These are phyloP conservation scores for Ceratobasidium sp. DNA, from an alignment of 1,284 basidiomycete genomes.

Conservation along the genomic window DNA sequence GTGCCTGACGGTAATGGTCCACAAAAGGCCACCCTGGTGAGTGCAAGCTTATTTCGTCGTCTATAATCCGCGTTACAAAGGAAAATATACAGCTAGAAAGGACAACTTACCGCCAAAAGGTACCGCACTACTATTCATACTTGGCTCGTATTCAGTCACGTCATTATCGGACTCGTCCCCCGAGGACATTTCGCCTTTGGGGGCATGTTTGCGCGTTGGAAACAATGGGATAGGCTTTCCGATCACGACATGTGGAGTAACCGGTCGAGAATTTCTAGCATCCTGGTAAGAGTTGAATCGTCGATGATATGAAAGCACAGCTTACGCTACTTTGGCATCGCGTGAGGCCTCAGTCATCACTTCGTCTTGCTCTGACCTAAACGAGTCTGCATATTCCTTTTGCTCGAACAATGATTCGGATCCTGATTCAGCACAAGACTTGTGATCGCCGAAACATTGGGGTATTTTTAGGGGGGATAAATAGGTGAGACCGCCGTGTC, in stretches of 20 bases:
- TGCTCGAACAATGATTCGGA: slow-evolving; percentile 15
- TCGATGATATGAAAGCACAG: slow-evolving; percentile 29
- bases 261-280: slow-evolving; percentile 60
- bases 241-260: slow-evolving; percentile 45
- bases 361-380: slow-evolving; percentile 51
- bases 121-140: slow-evolving; percentile 29
- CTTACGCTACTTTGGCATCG: slow-evolving; percentile 70
- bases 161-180: slow-evolving; percentile 80
- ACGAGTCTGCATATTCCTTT: slow-evolving; percentile 32
- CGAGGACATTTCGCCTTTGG: slow-evolving; percentile 61
- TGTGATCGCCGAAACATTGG: neutral
- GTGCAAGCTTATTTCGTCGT: slow-evolving; percentile 18
- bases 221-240: neutral
- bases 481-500: slow-evolving; percentile 39
- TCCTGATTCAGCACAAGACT: neutral
- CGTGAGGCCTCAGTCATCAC: slow-evolving; percentile 66
- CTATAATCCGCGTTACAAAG: neutral
- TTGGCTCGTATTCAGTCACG: slow-evolving; percentile 29
- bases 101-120: slow-evolving; percentile 9
- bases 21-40: slow-evolving; percentile 35
- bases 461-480: slow-evolving; percentile 33
- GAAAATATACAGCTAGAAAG: neutral
- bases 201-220: slow-evolving; percentile 39
- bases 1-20: slow-evolving; percentile 39
- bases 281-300: neutral